phyloP scores from a whole-genome alignment of 1,284 basidiomycete species.

The Cryptococcus hybrid region DNA sequence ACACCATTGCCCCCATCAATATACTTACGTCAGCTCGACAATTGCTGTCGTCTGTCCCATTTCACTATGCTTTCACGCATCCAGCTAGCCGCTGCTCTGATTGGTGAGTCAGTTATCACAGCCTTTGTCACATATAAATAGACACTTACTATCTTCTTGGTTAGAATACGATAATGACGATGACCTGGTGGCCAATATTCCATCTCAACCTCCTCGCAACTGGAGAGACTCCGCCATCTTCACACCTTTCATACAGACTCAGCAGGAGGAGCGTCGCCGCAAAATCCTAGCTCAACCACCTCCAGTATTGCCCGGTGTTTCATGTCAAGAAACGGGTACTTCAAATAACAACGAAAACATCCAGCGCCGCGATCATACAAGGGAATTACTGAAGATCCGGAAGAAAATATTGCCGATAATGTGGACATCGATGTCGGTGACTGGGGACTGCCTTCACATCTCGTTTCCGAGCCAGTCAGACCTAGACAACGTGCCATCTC shows the following conservation, averaged over 20 bases:
- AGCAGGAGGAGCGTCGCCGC: slow-evolving; percentile 9
- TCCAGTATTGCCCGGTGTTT: slow-evolving; percentile 1
- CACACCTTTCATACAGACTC: slow-evolving; percentile 18
- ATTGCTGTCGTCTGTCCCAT: background rate
- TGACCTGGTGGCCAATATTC: background rate
- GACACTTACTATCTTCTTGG: background rate
- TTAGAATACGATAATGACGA: slow-evolving; percentile 47
- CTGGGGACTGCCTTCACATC: slow-evolving; percentile 27
- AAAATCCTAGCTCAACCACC: slow-evolving; percentile 18
- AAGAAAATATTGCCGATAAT: background rate
- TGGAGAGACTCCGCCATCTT: slow-evolving; percentile 43
- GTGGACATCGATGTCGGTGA: slow-evolving; percentile 15
- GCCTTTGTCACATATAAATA: background rate
- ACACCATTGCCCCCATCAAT: no score
- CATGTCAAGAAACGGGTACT: no score
- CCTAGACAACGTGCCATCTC: background rate
- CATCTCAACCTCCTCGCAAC: slow-evolving; percentile 12
- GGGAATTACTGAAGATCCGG: background rate
- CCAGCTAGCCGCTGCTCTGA: slow-evolving; percentile 43
- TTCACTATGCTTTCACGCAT: slow-evolving; percentile 18
- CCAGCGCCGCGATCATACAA: background rate
- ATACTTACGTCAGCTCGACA: no score
- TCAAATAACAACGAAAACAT: slow-evolving; percentile 1
- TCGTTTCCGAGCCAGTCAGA: slow-evolving; percentile 9
- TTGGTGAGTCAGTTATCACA: slow-evolving; percentile 14